A percentile compares a stretch with the other conserved stretches of the same genome.
These are phyloP conservation scores for Exophiala spinifera DNA, from an alignment of 2,329 filamentous ascomycete species.

Conservation along the genomic window DNA sequence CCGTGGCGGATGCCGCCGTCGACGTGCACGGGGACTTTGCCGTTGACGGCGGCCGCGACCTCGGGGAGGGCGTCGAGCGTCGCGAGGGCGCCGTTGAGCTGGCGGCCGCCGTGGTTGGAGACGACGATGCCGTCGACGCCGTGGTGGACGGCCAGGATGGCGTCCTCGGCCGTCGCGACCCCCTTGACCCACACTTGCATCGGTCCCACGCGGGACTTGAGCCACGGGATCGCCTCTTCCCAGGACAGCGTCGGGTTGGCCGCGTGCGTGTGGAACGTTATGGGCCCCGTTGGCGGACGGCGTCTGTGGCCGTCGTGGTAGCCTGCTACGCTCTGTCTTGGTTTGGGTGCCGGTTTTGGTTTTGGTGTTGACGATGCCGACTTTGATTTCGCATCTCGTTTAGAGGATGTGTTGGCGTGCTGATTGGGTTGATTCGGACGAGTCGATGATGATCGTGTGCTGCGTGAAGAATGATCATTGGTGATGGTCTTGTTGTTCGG, in stretches of 20 bases:
- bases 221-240: slow-evolving; percentile 27
- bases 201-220: slow-evolving; percentile 9
- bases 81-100: slow-evolving; percentile 39
- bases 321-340: slow-evolving; percentile 9
- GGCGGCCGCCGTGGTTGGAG: slow-evolving; percentile 41
- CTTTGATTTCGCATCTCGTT: slow-evolving; percentile 1
- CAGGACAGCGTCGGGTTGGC: slow-evolving; percentile 70
- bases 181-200: slow-evolving; percentile 30
- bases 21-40: slow-evolving; percentile 39
- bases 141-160: slow-evolving; percentile 36
- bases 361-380: background rate
- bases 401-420: background rate
- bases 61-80: slow-evolving; percentile 38
- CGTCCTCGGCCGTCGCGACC: slow-evolving; percentile 35
- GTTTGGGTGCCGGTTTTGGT: background rate
- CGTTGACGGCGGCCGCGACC: slow-evolving; percentile 28
- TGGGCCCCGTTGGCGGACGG: slow-evolving; percentile 69
- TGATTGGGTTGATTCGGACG: too few species aligned
- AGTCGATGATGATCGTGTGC: too few species aligned
- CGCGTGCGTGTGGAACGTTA: slow-evolving; percentile 96
- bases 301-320: slow-evolving; percentile 19
- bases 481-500: background rate
- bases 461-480: too few species aligned
- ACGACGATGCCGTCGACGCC: slow-evolving; percentile 38
- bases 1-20: slow-evolving; percentile 58